Evolutionary conservation across 169 alveolate species (phyloP), one percentile per base, ranked within the genome.

Genomic region (Plasmodium knowlesi): DNA sequence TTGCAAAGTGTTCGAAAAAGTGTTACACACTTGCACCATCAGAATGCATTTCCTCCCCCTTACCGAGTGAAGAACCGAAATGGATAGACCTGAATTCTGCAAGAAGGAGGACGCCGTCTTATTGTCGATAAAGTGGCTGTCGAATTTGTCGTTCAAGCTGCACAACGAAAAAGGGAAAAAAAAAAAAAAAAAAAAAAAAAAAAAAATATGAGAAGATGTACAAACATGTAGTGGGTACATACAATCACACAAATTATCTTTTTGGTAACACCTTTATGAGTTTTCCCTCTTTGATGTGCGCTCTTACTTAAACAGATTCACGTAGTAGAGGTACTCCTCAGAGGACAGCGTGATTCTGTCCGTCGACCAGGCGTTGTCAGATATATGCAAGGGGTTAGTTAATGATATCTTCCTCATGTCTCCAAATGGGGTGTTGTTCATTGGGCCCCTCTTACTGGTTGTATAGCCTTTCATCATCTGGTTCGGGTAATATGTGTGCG

Each of bases 51-150:
- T 16, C 70, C 72, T 32, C 28, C 67, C 32, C 32, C 71, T 19
- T 78, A 88, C 94, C 41, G 88, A 37, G 14, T 89, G 94, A n/a
- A 89, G 70, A 19, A 89, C 83, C 14, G 94, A 32, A 3, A 80
- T 80, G 32, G 94, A 76, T 8, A 89, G 57, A 2, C 94, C 94
- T 0, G 94, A 89, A 43, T 89, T 89, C 53, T 89, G 94, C 12
- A 89, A 54, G 71, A 89, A 89, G 39, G 94, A 43, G 4, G 90
- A 79, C 14, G 94, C 94, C 22, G 90, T 89, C 82, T 89, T 89
- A 9, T 89, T 89, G 22, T 89, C 94, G 46, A 89, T 89, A 5
- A 54, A 89, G 19, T 89, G 53, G 25, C 72, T 78, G n/a, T 89
- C 94, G 25, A 54, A 79, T 79, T 89, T 89, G 43, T 89, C 89